These are phyloP conservation scores for Ogataea dorogensis DNA, from an alignment of 805 yeast species.

Conservation along the genomic window DNA sequence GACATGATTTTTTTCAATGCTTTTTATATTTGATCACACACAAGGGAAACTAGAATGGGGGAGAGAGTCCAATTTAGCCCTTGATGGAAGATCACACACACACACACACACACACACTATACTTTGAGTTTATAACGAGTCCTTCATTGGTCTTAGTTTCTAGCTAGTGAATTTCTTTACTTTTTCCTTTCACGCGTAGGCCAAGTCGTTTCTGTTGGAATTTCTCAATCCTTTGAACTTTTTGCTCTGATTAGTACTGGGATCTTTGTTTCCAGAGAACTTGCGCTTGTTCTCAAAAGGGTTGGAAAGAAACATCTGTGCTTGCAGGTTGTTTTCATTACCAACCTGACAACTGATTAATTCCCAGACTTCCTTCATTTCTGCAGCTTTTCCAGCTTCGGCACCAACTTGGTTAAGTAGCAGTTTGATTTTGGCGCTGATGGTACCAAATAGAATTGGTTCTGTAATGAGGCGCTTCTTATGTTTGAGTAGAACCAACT, in stretches of 20 bases:
- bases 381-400: conserved; percentile 10
- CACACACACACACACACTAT: conserved; percentile 11
- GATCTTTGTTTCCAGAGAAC: conserved; percentile 10
- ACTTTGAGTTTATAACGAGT: conserved; percentile 5
- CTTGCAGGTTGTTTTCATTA: conserved; percentile 16
- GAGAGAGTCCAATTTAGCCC: conserved; percentile 21
- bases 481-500: conserved; percentile 17
- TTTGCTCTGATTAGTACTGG: conserved; percentile 6
- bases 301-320: conserved; percentile 1
- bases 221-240: conserved; percentile 21
- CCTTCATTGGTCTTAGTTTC: conserved; percentile 16
- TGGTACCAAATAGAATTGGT: conserved; percentile 4
- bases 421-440: conserved; percentile 13
- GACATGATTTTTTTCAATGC: background rate
- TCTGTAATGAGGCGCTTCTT: conserved; percentile 6
- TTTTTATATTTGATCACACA: conserved; percentile 5
- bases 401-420: conserved; percentile 8
- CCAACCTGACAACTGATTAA: conserved; percentile 15
- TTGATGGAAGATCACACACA: conserved; percentile 8
- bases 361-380: conserved; percentile 23
- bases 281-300: conserved; percentile 14
- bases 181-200: conserved; percentile 8
- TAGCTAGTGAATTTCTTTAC: background rate
- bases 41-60: conserved; percentile 19
- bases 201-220: conserved; percentile 19